phyloP scores from a whole-genome alignment of 2,329 filamentous ascomycete genomes.

The Hypoxylon sp. region DNA sequence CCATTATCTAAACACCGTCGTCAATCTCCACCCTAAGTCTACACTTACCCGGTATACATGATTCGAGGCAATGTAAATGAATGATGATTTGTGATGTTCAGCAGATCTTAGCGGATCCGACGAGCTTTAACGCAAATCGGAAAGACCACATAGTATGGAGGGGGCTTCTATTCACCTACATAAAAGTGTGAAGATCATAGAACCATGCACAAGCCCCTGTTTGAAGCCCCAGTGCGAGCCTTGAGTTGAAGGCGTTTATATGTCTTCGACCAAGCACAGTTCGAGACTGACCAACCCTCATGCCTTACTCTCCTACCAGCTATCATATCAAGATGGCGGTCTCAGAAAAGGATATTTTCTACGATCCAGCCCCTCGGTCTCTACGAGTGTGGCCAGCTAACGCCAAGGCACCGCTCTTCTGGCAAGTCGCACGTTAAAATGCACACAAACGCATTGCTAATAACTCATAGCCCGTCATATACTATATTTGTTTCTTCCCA shows the following conservation, averaged over 20 bases:
- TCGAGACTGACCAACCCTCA: no score
- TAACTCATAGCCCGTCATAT: constrained; percentile 1
- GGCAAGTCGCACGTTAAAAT: background rate
- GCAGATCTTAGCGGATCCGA: background rate
- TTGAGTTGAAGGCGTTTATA: background rate
- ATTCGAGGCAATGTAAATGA: background rate
- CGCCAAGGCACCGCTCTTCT: background rate
- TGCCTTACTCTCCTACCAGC: no score
- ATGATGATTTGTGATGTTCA: background rate
- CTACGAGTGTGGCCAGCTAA: background rate
- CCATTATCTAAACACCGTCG: background rate
- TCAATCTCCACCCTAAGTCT: background rate
- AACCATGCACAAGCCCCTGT: background rate
- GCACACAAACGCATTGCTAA: background rate
- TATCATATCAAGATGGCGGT: background rate
- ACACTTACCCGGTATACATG: background rate
- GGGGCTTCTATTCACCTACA: background rate
- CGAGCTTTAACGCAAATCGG: background rate
- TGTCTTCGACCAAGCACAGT: background rate
- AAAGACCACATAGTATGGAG: no score
- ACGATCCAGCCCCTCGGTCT: background rate
- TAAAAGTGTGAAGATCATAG: background rate
- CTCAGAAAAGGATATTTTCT: background rate
- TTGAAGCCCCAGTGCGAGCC: background rate
- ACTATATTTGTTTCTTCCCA: background rate